Evolutionary conservation across 805 yeast species (phyloP).

Genomic region (Kuraishia molischiana): DNA sequence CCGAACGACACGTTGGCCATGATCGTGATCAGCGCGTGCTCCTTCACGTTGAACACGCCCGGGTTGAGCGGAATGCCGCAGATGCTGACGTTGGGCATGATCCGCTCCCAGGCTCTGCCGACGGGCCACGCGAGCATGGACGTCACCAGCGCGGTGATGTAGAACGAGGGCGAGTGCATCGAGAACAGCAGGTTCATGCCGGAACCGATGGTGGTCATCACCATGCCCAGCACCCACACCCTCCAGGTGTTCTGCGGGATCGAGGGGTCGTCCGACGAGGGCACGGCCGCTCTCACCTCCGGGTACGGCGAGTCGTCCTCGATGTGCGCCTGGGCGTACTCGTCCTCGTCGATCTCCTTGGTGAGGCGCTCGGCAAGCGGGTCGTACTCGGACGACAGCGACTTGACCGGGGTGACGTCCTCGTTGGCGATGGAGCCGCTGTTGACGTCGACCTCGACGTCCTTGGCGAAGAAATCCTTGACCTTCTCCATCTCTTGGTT

Average conservation of each 20-base stretch:
- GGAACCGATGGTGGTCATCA: slow-evolving; percentile 44
- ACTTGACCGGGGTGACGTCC: neutral
- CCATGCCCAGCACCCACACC: slow-evolving; percentile 41
- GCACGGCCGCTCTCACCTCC: slow-evolving; percentile 56
- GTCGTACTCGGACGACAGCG: neutral
- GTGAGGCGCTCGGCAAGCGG: neutral
- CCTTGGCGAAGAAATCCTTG: neutral
- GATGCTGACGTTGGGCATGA: slow-evolving; percentile 20
- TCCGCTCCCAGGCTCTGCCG: slow-evolving; percentile 11
- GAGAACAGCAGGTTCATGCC: slow-evolving; percentile 48
- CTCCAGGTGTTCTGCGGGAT: slow-evolving; percentile 43
- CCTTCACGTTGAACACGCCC: slow-evolving; percentile 54
- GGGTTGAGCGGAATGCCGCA: slow-evolving; percentile 38
- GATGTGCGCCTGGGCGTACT: neutral
- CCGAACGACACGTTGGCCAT: slow-evolving; percentile 33
- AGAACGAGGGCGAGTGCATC: slow-evolving; percentile 39
- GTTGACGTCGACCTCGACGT: neutral
- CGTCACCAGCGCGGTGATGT: slow-evolving; percentile 19
- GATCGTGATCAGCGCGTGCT: slow-evolving; percentile 47
- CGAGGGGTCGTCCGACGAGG: slow-evolving; percentile 41
- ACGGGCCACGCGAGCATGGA: slow-evolving; percentile 20
- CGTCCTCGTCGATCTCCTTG: neutral
- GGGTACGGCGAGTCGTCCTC: slow-evolving; percentile 44
- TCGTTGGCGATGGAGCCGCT: neutral
- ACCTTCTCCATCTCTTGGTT: neutral